These are phyloP conservation scores for Neoboletus brunneissimus DNA, from an alignment of 768 basidiomycete species.

Conservation along the genomic window DNA sequence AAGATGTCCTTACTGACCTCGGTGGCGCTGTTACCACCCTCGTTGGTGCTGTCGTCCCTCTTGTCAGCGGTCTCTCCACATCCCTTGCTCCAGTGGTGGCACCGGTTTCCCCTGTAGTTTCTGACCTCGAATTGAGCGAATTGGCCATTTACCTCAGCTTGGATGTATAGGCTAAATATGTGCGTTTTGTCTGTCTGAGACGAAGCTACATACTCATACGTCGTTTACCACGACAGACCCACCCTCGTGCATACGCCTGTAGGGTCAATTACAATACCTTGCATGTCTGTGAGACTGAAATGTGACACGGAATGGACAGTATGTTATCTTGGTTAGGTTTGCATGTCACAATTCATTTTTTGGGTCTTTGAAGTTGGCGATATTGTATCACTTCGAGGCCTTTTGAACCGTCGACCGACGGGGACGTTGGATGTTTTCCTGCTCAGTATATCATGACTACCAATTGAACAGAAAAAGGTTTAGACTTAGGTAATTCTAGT, in stretches of 20 bases:
- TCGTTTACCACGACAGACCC: not conserved
- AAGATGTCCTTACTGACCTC: slow-evolving; percentile 12
- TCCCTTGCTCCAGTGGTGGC: slow-evolving; percentile 22
- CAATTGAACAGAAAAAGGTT: not conserved
- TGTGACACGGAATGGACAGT: not conserved
- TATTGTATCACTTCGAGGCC: not conserved
- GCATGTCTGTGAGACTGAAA: not conserved
- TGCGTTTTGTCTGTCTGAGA: not conserved
- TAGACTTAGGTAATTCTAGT: not conserved
- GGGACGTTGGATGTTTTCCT: not conserved
- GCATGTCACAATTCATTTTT: not conserved
- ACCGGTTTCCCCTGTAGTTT: slow-evolving; percentile 18
- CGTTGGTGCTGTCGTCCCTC: slow-evolving; percentile 5
- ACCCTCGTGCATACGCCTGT: too few species aligned
- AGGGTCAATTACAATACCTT: not conserved
- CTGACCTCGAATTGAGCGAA: slow-evolving; percentile 19
- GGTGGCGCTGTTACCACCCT: slow-evolving; percentile 21
- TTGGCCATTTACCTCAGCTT: slow-evolving; percentile 23
- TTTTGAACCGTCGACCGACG: not conserved
- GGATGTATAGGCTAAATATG: slow-evolving; percentile 4
- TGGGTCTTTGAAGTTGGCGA: not conserved
- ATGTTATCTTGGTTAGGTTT: not conserved
- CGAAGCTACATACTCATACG: not conserved
- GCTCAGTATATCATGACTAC: not conserved
- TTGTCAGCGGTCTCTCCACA: slow-evolving; percentile 25